Conservation (phyloP, 495 filamentous ascomycete species). For the Penicillium bovifimosum region DNA sequence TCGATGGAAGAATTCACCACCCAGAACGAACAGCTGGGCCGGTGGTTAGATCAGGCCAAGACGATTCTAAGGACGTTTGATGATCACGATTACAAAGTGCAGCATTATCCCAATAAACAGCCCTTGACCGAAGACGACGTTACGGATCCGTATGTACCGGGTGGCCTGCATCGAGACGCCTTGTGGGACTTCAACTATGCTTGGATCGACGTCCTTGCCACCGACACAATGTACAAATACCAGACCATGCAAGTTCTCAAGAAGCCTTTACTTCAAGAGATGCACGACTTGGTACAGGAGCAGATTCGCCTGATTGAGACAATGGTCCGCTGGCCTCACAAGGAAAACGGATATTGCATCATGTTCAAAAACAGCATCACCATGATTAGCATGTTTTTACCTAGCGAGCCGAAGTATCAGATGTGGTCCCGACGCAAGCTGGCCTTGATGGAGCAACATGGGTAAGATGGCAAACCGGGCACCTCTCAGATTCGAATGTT, state of each 20-base stretch:
- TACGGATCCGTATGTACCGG: constrained; percentile 64
- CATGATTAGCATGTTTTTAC: constrained; percentile 73
- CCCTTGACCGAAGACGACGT: constrained; percentile 56
- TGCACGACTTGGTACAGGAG: constrained; percentile 57
- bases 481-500: neutral
- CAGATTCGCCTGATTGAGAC: constrained; percentile 74
- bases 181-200: constrained; percentile 69
- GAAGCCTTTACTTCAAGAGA: constrained; percentile 45
- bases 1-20: constrained; percentile 56
- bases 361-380: constrained; percentile 71
- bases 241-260: constrained; percentile 54
- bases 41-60: constrained; percentile 52
- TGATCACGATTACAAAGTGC: constrained; percentile 53
- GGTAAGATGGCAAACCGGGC: constrained; percentile 50
- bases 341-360: constrained; percentile 62
- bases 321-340: constrained; percentile 65
- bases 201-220: constrained; percentile 70
- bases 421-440: constrained; percentile 81
- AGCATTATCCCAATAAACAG: constrained; percentile 48
- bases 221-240: constrained; percentile 74
- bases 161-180: constrained; percentile 58
- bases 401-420: constrained; percentile 62
- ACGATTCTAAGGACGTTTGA: constrained; percentile 54
- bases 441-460: constrained; percentile 69
- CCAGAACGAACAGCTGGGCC: constrained; percentile 53